Evolutionary conservation across 2,329 filamentous ascomycete genomes (phyloP).

Genomic region (Aspergillus piperis): DNA sequence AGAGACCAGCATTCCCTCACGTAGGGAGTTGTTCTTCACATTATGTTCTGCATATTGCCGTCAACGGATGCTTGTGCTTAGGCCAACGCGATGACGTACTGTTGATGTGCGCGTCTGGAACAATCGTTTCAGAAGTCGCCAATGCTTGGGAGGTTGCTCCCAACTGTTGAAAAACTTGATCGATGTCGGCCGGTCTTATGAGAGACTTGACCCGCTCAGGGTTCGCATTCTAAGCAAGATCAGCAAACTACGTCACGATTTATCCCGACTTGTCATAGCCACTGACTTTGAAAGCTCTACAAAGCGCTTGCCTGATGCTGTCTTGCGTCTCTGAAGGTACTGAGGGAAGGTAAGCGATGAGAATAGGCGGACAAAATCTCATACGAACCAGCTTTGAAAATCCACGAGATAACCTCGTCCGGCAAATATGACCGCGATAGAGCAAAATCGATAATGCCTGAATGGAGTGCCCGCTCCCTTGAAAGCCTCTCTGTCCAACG

Average conservation of each 20-base stretch:
- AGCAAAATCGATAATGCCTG: constrained; percentile 62
- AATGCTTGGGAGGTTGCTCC: constrained; percentile 57
- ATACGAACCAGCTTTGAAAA: constrained; percentile 44
- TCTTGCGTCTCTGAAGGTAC: constrained; percentile 58
- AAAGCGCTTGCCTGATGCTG: constrained; percentile 63
- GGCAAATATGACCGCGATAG: constrained; percentile 54
- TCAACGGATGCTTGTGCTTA: not conserved
- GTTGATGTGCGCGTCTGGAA: constrained; percentile 26
- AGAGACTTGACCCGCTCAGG: constrained; percentile 32
- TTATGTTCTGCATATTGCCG: constrained; percentile 14
- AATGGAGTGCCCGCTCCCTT: constrained; percentile 62
- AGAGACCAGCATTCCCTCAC: constrained; percentile 33
- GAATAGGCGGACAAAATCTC: not conserved
- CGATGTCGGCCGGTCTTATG: constrained; percentile 44
- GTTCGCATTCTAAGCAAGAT: constrained; percentile 27
- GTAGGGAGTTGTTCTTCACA: constrained; percentile 15
- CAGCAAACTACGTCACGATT: not conserved
- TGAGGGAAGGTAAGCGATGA: constrained; percentile 15
- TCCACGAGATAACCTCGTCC: constrained; percentile 67
- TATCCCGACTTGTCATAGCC: constrained; percentile 26
- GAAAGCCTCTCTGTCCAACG: constrained; percentile 46
- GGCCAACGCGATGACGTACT: constrained; percentile 18
- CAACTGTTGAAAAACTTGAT: constrained; percentile 59
- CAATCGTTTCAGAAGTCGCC: constrained; percentile 30
- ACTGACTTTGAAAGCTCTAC: constrained; percentile 53